phyloP scores from a whole-genome alignment of 2,329 filamentous ascomycete species.

The Pyrenochaeta sp. region DNA sequence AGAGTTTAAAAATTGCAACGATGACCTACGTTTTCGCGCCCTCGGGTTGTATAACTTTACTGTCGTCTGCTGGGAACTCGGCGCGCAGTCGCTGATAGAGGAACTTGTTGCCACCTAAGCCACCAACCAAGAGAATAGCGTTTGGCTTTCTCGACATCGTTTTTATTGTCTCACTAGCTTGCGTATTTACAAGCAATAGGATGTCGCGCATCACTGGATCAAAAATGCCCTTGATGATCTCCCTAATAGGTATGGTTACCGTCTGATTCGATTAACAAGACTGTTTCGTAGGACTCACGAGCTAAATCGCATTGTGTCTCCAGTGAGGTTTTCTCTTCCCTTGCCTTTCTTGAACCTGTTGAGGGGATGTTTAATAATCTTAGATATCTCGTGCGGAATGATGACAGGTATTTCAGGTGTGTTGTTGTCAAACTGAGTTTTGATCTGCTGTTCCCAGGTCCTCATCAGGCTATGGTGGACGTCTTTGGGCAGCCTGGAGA shows the following conservation, averaged over 20 bases:
- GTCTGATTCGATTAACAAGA: slow-evolving; percentile 9
- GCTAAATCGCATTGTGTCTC: slow-evolving; percentile 1
- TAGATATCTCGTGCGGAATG: slow-evolving; percentile 5
- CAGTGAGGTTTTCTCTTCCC: background rate
- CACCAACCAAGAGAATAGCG: slow-evolving; percentile 10
- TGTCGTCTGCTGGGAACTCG: slow-evolving; percentile 6
- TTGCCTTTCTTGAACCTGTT: background rate
- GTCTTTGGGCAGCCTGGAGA: background rate
- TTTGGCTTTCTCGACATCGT: slow-evolving; percentile 5
- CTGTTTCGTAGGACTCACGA: background rate
- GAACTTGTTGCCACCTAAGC: slow-evolving; percentile 9
- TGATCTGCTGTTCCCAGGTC: slow-evolving; percentile 8
- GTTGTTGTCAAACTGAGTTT: slow-evolving; percentile 1
- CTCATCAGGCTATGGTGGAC: background rate
- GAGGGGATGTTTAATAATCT: background rate
- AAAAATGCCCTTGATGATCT: too few relatives aligned
- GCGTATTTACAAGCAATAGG: slow-evolving; percentile 1
- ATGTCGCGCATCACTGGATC: slow-evolving; percentile 1
- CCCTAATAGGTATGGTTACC: too few relatives aligned
- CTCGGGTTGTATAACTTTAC: slow-evolving; percentile 6
- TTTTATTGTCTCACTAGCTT: background rate
- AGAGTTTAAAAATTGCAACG: too few relatives aligned
- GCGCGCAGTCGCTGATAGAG: slow-evolving; percentile 5
- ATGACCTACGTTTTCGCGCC: slow-evolving; percentile 6
- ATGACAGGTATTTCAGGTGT: background rate